Base-by-base conservation (phyloP, 352 stramenopile species). In the Globisporangium carolinianum region DNA sequence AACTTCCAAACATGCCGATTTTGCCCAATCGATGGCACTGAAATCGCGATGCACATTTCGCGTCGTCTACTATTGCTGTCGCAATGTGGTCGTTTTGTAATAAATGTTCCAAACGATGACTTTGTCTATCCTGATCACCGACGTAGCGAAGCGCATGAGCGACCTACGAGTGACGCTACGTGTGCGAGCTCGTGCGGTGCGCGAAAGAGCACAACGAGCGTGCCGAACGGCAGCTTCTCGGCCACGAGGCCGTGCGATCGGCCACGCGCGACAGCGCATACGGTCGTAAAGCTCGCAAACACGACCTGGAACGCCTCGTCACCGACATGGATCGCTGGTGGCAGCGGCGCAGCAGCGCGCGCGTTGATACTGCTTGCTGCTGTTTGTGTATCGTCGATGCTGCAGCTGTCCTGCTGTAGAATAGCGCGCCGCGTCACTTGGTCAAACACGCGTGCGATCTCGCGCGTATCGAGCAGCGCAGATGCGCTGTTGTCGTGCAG, bases 221-320 rank as follows among this genome's bases (percentile, higher is more conserved):
- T 51, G 37, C 78, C 78, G 51, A 86, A 79, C 6, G 75, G 63
- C 12, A 86, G 63, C 14, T 82, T 78, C 64, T 85, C 61, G 5
- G 57, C 67, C 50, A 86, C 67, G 24, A 86, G 68, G 0, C 66
- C 66, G 38, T 65, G 67, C 5, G 55, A 50, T 60, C 65, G 63
- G 37, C 73, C 74, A 14, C 36, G 63, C 0, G 72, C 47, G 11
- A 85, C 67, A 4, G 71, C 75, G 51, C 66, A 78, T 32, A 80
- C 48, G 55, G 69, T 76, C 52, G 73, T 68, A 63, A 79, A 83
- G 32, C 54, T 75, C 38, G 72, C 65, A 3, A 59, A 65, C 8
- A 86, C 74, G 57, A 88, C 51, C 17, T 82, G 74, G 45, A 85
- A 72, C 6, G 54, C 55, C 32, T 50, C 53, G 6, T 56, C 47